Percentiles rank a stretch among this genome's conserved stretches.
phyloP scores from a whole-genome alignment of 2,329 filamentous ascomycete genomes.

The Epichloe amarillans region DNA sequence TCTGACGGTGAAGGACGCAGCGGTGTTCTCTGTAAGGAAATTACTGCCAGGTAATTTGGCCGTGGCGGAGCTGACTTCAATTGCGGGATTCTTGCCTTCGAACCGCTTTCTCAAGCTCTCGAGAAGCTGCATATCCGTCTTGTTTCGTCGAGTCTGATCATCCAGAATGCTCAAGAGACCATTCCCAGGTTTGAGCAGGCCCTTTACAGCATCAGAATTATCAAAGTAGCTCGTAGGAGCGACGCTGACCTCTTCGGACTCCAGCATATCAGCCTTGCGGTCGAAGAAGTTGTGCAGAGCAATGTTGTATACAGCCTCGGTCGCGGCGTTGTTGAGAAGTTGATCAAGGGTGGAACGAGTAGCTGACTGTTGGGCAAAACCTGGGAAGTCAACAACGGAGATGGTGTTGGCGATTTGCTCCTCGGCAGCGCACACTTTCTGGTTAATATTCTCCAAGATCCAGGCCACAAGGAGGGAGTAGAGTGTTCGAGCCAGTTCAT shows the following conservation, averaged over 20 bases:
- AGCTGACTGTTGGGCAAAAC: conserved; percentile 72
- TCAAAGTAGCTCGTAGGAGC: conserved; percentile 94
- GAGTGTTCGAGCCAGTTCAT: conserved; percentile 83
- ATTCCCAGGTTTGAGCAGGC: conserved; percentile 82
- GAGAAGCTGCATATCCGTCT: conserved; percentile 77
- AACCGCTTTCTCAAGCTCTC: conserved; percentile 89
- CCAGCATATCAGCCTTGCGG: conserved; percentile 80
- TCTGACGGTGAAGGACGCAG: conserved; percentile 75
- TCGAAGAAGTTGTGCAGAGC: conserved; percentile 95
- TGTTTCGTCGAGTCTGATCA: conserved; percentile 82
- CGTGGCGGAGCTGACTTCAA: conserved; percentile 62
- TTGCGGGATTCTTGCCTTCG: conserved; percentile 85
- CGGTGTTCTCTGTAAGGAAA: conserved; percentile 69
- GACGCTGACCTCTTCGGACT: conserved; percentile 85
- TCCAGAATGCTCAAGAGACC: conserved; percentile 89
- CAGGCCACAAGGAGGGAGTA: conserved; percentile 92
- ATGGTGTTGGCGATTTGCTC: conserved; percentile 87
- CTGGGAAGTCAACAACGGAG: conserved; percentile 91
- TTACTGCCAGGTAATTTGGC: conserved; percentile 76
- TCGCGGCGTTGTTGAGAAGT: conserved; percentile 86
- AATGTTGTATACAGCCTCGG: conserved; percentile 84
- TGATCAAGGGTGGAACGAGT: conserved; percentile 84
- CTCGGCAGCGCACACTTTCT: conserved; percentile 73
- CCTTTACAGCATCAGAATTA: conserved; percentile 87
- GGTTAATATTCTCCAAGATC: conserved; percentile 86